Percentiles rank a stretch among this genome's conserved stretches.
These are phyloP conservation scores for Mycena rebaudengoi DNA, from an alignment of 768 basidiomycete genomes.

Conservation along the genomic window DNA sequence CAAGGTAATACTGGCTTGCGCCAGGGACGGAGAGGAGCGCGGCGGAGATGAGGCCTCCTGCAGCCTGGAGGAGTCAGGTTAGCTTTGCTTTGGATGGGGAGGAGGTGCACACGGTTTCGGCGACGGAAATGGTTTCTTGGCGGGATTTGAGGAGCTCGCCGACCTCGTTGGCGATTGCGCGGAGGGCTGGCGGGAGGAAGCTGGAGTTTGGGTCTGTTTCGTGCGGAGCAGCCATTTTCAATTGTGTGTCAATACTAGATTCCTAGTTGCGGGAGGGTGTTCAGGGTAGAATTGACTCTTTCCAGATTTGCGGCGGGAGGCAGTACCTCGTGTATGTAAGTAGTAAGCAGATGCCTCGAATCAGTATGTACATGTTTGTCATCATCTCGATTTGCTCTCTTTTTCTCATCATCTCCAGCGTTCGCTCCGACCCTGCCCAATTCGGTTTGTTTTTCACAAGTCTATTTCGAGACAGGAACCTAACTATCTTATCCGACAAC, in stretches of 20 bases:
- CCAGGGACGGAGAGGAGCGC: constrained; percentile 9
- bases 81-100: constrained; percentile 6
- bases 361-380: no score
- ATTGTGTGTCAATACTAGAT: constrained; percentile 10
- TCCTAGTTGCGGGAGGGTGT: constrained; percentile 11
- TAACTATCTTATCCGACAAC: no score
- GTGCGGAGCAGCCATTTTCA: constrained; percentile 10
- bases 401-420: neutral
- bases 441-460: neutral
- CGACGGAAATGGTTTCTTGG: constrained; percentile 11
- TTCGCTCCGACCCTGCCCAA: neutral
- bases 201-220: constrained; percentile 14
- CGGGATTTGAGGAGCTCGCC: constrained; percentile 13
- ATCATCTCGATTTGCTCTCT: neutral
- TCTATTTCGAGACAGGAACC: neutral
- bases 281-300: constrained; percentile 11
- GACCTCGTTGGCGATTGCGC: constrained; percentile 13
- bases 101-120: constrained; percentile 7
- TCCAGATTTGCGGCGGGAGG: constrained; percentile 6
- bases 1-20: constrained; percentile 9
- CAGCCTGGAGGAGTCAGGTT: constrained; percentile 6
- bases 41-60: constrained; percentile 8
- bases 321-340: constrained; percentile 1
- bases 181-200: constrained; percentile 12
- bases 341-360: no score